Evolutionary conservation across 495 filamentous ascomycete genomes (phyloP), one percentile per base, ranked within the genome.

Genomic region (Penicillium paradoxum): DNA sequence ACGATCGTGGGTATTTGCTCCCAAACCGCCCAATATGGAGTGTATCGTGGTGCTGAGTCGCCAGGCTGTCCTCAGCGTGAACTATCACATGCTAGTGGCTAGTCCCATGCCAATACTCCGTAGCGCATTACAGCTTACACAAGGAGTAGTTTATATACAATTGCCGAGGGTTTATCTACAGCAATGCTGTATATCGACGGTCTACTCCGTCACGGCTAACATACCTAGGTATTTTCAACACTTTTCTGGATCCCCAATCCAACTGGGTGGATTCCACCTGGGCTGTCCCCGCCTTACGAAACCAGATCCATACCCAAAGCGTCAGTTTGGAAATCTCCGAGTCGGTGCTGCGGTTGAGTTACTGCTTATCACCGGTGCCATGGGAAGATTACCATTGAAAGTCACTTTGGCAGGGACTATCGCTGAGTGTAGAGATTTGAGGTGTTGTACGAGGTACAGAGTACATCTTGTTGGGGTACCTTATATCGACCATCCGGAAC

Each of bases 81-180:
- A 34, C 29, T 36, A 37, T 48, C 45, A 48, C 45, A 48, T 48
- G 45, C 45, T 37, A 46, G 45, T 27, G 2, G 14, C 8, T 9
- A 8, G 8, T 15, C 33, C n/a, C n/a, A n/a, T n/a, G 14, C 21
- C 32, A 37, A 36, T 48, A n/a, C n/a, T n/a, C n/a, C n/a, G n/a
- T n/a, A 37, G 45, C 33, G 30, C 21, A 37, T 25, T 24, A 48
- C 14, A 24, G 4, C 22, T 46, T 25, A 37, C 45, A 17, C 3
- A 25, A 48, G 14, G 25, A 17, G 11, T 18, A n/a, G 15, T 8
- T 3, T 15, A 30, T 15, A 22, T 47, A 4, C 6, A n/a, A 37
- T 37, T 17, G 14, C 30, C 45, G 33, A 25, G 45, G 29, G 17
- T 2, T 42, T 7, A 13, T 22, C 18, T 11, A n/a, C n/a, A n/a